Evolutionary conservation across 352 stramenopile genomes (phyloP).

Genomic region (Peronospora belbahrii): DNA sequence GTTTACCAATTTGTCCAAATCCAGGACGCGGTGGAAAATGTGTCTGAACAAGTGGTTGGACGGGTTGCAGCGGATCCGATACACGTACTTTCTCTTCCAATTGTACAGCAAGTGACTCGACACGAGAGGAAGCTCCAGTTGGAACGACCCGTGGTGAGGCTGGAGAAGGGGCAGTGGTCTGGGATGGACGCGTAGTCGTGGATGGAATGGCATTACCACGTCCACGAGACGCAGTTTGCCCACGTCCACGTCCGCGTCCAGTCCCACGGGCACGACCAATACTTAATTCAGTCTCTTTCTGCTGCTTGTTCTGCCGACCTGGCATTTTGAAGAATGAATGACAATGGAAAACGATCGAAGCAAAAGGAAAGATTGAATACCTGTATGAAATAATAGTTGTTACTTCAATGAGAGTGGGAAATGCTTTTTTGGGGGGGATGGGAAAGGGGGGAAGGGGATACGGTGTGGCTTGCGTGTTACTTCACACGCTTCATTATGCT

Average conservation of each 20-base stretch:
- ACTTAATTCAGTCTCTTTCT: slow-evolving; percentile 7
- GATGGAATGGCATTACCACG: neutral
- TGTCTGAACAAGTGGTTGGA: slow-evolving; percentile 30
- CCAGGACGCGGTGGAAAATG: slow-evolving; percentile 46
- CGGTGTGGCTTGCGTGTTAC: no score
- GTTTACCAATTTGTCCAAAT: slow-evolving; percentile 41
- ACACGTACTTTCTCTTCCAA: slow-evolving; percentile 38
- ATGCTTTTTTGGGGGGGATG: no score
- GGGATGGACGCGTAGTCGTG: neutral
- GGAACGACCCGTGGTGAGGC: neutral
- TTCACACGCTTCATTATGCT: no score
- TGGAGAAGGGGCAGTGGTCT: slow-evolving; percentile 3
- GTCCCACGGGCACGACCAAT: slow-evolving; percentile 9
- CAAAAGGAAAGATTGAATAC: no score
- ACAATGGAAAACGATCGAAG: no score
- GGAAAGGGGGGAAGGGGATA: no score
- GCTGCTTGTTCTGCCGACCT: slow-evolving; percentile 5
- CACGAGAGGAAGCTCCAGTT: neutral
- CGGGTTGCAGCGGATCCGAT: slow-evolving; percentile 13
- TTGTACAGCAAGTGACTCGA: slow-evolving; percentile 9
- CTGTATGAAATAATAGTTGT: no score
- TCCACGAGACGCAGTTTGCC: neutral
- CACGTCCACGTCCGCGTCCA: neutral
- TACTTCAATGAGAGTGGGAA: no score
- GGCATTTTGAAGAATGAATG: slow-evolving; percentile 12